Conservation (phyloP, 2,329 filamentous ascomycete species). For the Alternaria hordeiaustralica region DNA sequence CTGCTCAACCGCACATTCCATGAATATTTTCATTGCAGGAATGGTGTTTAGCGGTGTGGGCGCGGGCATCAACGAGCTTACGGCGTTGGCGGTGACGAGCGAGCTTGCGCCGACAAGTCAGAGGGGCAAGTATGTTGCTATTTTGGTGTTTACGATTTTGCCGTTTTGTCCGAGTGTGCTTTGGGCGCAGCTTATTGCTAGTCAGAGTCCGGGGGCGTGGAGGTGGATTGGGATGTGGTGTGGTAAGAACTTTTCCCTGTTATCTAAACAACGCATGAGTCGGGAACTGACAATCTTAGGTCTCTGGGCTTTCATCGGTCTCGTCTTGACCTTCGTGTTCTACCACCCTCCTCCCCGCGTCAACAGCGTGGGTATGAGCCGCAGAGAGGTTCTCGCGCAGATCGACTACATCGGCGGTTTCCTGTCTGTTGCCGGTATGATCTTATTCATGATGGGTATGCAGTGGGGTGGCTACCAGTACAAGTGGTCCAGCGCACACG, state of each 20-base stretch:
- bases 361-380: slow-evolving; percentile 37
- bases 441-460: slow-evolving; percentile 40
- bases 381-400: slow-evolving; percentile 32
- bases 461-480: slow-evolving; percentile 62
- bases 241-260: slow-evolving; percentile 15
- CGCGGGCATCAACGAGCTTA: slow-evolving; percentile 71
- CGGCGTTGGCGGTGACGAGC: slow-evolving; percentile 69
- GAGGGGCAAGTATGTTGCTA: slow-evolving; percentile 67
- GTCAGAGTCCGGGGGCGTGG: slow-evolving; percentile 52
- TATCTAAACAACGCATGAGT: neutral
- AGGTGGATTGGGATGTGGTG: slow-evolving; percentile 62
- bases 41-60: slow-evolving; percentile 65
- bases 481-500: slow-evolving; percentile 61
- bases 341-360: slow-evolving; percentile 51
- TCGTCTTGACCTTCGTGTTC: slow-evolving; percentile 57
- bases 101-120: slow-evolving; percentile 71
- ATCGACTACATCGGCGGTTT: slow-evolving; percentile 40
- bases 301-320: slow-evolving; percentile 59
- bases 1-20: slow-evolving; percentile 32
- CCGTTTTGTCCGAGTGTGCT: slow-evolving; percentile 68
- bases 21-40: slow-evolving; percentile 36
- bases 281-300: slow-evolving; percentile 3
- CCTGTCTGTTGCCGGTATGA: slow-evolving; percentile 31
- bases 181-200: slow-evolving; percentile 64
- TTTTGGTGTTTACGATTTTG: slow-evolving; percentile 66